Evolutionary conservation across 148 eudicot species (phyloP), one percentile per base, ranked within the genome.

Genomic region (Nepenthes gracilis): DNA sequence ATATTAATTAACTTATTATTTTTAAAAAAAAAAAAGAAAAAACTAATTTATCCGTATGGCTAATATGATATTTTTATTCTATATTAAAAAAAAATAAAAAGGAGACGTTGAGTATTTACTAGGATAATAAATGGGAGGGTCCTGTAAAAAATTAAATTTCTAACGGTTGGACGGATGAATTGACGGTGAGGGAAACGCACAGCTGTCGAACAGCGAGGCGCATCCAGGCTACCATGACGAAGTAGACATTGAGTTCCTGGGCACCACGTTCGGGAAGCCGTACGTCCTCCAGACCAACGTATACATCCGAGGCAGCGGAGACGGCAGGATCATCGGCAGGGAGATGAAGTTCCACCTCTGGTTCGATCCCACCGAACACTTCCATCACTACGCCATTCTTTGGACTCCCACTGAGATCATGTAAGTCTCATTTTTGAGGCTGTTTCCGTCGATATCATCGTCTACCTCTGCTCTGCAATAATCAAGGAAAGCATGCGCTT

Each of bases 191-290:
- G 23, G 23, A 23, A 23, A 23, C 23, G 23, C 23, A 23, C 80
- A 92, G 98, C 88, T 92, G 1, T 92, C 98, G 2, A 92, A 92
- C 68, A 75, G 37, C 33, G 98, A 92, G 70, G 98, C 74, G 23
- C 90, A 83, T 64, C 98, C 98, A 12, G 98, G 98, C 61, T 70
- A 63, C 75, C 97, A 92, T 35, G 97, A 92, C 50, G 97, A 92
- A 70, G 90, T 92, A 60, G 97, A 92, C 67, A 92, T 92, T 12
- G 97, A 92, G 62, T 92, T 92, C 51, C 80, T 92, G 1, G 97
- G 97, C 35, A 88, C 97, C 65, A 92, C 88, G 2, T 81, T 85
- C 64, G 97, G 96, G 14, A 83, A 85, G 59, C 97, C 97, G 2
- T 92, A 92, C 36, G 91, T 93, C 6, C 64, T 92, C 52, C 96